Conservation (phyloP, 805 yeast genomes). For the Pichia deserticola region DNA sequence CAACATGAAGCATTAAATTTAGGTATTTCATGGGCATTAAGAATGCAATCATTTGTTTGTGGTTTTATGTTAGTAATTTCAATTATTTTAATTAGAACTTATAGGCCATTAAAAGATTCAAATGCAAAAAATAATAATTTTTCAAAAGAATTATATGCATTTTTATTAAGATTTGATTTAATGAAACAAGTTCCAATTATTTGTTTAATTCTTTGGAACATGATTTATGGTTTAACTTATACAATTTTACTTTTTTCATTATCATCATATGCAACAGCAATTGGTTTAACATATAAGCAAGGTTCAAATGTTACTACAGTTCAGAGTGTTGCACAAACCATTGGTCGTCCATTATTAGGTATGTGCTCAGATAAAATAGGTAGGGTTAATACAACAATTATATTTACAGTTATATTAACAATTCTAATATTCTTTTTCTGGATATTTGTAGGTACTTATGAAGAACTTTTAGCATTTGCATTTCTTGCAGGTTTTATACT, state of each 20-base stretch:
- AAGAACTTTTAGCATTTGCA: constrained; percentile 36
- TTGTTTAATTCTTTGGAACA: constrained; percentile 19
- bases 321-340: constrained; percentile 38
- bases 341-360: constrained; percentile 48
- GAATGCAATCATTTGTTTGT: constrained; percentile 33
- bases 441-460: constrained; percentile 39
- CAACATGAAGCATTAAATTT: constrained; percentile 2
- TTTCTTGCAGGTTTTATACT: constrained; percentile 37
- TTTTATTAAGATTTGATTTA: constrained; percentile 13
- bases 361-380: constrained; percentile 40
- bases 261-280: constrained; percentile 39
- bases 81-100: constrained; percentile 17
- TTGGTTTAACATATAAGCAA: constrained; percentile 40
- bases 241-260: constrained; percentile 37
- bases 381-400: constrained; percentile 37
- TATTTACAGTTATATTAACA: constrained; percentile 29
- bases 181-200: constrained; percentile 19
- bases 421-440: constrained; percentile 40
- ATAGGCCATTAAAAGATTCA: too few relatives aligned
- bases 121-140: too few relatives aligned
- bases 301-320: constrained; percentile 42
- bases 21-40: constrained; percentile 34
- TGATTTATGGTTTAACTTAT: constrained; percentile 26
- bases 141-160: too few relatives aligned
- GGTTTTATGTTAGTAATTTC: constrained; percentile 17